Evolutionary conservation across 163 green algal genomes (phyloP).

Genomic region (Prototheca cutis): DNA sequence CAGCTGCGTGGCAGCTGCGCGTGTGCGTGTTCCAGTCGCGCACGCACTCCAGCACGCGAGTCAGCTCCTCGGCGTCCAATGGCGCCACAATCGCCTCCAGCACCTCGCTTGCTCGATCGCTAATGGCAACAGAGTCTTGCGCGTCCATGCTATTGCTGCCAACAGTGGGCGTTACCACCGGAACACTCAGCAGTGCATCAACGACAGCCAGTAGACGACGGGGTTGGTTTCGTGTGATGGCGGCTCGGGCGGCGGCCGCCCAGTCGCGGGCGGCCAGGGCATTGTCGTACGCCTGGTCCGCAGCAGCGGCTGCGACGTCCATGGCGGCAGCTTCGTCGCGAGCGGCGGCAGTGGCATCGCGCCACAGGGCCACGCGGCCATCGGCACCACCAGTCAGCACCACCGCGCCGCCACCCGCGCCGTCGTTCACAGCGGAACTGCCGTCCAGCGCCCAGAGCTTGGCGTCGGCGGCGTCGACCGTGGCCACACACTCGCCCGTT

Average conservation of each 20-base stretch:
- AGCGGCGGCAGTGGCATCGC: constrained; percentile 56
- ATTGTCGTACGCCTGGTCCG: constrained; percentile 75
- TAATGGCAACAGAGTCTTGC: no score
- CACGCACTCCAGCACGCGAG: constrained; percentile 41
- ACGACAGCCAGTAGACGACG: constrained; percentile 50
- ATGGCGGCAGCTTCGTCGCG: constrained; percentile 26
- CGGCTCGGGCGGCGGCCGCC: constrained; percentile 53
- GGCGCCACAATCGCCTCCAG: not conserved
- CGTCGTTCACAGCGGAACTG: no score
- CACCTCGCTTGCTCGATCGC: no score
- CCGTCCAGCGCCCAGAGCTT: constrained; percentile 84
- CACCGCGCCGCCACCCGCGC: constrained; percentile 30
- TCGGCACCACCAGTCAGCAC: constrained; percentile 75
- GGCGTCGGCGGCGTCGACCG: constrained; percentile 90
- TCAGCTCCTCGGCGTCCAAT: constrained; percentile 21
- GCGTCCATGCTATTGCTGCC: no score
- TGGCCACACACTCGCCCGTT: constrained; percentile 63
- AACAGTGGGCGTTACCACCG: no score
- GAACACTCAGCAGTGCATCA: constrained; percentile 13
- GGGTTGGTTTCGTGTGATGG: constrained; percentile 74
- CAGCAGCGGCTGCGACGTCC: constrained; percentile 34
- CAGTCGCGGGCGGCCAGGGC: constrained; percentile 39
- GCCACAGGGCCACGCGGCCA: constrained; percentile 68
- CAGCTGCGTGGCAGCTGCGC: constrained; percentile 59
- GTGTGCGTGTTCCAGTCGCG: constrained; percentile 88